Conservation (phyloP, 73 alveolate species). For the Diophrys sp. region DNA sequence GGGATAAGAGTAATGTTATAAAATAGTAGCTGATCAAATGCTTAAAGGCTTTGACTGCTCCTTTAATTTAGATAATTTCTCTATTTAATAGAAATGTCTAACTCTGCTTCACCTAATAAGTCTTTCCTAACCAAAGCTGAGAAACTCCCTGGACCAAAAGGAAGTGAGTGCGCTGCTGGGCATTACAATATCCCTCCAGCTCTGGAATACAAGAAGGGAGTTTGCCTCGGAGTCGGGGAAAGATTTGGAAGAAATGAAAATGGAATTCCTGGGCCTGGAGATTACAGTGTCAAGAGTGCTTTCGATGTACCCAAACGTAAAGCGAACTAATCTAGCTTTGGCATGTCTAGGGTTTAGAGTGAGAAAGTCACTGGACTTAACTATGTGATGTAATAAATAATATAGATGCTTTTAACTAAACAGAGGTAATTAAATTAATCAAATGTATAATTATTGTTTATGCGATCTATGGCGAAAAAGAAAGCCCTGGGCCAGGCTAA, state of each 20-base stretch:
- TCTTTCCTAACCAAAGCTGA: background rate
- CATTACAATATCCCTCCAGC: background rate
- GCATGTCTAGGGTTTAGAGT: background rate
- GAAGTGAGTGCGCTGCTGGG: constrained; percentile 1
- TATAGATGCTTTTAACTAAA: no score
- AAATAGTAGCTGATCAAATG: background rate
- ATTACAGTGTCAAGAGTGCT: background rate
- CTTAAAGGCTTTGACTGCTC: background rate
- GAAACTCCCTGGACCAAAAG: background rate
- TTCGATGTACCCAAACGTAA: background rate
- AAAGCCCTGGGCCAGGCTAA: background rate
- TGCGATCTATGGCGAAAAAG: background rate
- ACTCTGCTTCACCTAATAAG: background rate
- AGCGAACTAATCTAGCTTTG: background rate
- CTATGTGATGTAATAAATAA: no score
- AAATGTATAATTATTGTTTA: no score
- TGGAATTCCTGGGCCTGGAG: background rate
- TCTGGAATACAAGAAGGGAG: background rate
- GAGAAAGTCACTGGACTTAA: background rate
- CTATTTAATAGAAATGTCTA: background rate
- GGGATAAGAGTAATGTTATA: background rate
- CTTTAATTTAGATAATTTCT: background rate
- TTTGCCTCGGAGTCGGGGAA: background rate
- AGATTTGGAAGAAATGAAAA: background rate
- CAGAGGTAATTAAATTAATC: no score